Conservation (phyloP, 1,284 basidiomycete species). For the Pseudomicrostroma phylloplanum region DNA sequence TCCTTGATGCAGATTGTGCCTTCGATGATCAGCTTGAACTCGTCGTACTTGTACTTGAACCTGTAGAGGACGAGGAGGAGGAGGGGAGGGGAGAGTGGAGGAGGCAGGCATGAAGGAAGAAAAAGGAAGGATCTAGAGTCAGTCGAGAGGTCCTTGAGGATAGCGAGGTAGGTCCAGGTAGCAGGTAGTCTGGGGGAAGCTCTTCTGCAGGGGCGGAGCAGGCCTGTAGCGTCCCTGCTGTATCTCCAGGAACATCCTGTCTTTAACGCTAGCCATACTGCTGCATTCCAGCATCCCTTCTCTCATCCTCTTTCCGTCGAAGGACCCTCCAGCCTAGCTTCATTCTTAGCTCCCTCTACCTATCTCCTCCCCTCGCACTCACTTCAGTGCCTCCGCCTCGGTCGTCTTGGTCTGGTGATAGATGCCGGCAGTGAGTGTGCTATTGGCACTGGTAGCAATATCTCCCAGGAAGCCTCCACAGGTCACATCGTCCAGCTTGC, state of each 20-base stretch:
- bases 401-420: conserved; percentile 14
- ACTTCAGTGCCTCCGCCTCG: conserved; percentile 13
- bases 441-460: conserved; percentile 12
- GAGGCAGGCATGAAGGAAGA: not conserved
- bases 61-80: not conserved
- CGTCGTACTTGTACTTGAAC: conserved; percentile 19
- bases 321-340: too few species aligned
- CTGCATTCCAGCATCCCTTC: too few species aligned
- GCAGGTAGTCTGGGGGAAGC: not conserved
- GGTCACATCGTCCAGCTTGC: conserved; percentile 18
- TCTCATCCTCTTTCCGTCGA: too few species aligned
- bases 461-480: conserved; percentile 17
- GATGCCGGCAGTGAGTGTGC: conserved; percentile 12
- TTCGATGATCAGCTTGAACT: conserved; percentile 19
- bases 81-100: not conserved
- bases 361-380: not conserved
- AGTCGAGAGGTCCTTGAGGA: not conserved
- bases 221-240: too few species aligned
- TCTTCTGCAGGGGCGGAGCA: too few species aligned
- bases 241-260: too few species aligned
- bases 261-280: too few species aligned
- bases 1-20: conserved; percentile 22
- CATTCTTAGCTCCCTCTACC: too few species aligned
- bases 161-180: not conserved
- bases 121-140: not conserved